Evolutionary conservation across 257 asterid genomes (phyloP).

Genomic region (Forsythia suspensa): DNA sequence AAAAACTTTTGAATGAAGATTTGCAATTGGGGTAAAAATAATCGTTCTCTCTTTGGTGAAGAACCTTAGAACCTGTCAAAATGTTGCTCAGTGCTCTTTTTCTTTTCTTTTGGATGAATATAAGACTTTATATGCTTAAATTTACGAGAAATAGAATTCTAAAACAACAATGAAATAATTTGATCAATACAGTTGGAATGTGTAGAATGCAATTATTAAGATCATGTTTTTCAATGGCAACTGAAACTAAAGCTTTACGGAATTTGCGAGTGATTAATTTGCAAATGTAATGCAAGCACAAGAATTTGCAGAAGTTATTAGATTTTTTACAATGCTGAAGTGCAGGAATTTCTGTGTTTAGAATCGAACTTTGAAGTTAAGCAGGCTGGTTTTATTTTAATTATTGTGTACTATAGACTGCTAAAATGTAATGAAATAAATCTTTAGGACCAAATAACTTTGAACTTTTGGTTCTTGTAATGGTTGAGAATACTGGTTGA

Average conservation of each 20-base stretch:
- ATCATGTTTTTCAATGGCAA: neutral
- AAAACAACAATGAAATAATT: too few species aligned
- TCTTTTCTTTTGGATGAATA: neutral
- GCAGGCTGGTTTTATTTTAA: neutral
- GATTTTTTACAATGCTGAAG: neutral
- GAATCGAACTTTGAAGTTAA: neutral
- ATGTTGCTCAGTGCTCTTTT: neutral
- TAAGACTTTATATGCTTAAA: neutral
- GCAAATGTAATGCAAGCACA: neutral
- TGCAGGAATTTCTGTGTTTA: neutral
- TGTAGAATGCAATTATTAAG: neutral
- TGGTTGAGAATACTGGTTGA: neutral
- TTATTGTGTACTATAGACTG: neutral
- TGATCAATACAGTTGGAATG: too few species aligned
- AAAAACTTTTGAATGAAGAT: neutral
- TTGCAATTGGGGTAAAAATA: neutral
- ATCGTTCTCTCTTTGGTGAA: neutral
- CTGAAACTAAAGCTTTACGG: neutral
- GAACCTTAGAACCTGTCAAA: neutral
- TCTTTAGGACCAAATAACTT: neutral
- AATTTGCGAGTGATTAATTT: neutral
- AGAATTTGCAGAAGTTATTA: neutral
- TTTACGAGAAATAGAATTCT: too few species aligned
- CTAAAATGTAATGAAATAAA: neutral
- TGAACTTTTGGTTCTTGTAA: neutral